A percentile compares a stretch with the other conserved stretches of the same genome.
Conservation (phyloP, 2,329 filamentous ascomycete genomes). For the Monosporascus sp. region DNA sequence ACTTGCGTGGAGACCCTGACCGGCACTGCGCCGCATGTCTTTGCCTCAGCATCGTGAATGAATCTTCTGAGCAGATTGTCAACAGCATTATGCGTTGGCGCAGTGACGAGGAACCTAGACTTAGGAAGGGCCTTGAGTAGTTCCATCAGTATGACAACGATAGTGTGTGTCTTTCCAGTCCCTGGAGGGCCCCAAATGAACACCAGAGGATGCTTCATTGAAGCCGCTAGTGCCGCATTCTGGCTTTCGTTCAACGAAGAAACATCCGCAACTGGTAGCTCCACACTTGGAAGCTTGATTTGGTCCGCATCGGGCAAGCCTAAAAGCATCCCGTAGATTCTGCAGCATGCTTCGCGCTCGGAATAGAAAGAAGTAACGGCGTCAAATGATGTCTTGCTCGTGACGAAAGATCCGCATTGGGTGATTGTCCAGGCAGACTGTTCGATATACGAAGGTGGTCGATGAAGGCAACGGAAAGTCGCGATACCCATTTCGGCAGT, state of each 20-base stretch:
- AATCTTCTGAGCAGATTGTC: conserved; percentile 37
- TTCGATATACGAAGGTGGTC: conserved; percentile 29
- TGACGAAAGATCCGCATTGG: conserved; percentile 37
- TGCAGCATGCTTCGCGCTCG: conserved; percentile 23
- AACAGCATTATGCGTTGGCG: conserved; percentile 40
- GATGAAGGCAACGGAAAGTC: conserved; percentile 33
- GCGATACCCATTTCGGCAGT: conserved; percentile 23
- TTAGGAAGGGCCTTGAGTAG: conserved; percentile 21
- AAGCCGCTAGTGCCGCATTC: conserved; percentile 23
- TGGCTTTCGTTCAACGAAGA: conserved; percentile 28
- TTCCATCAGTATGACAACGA: conserved; percentile 31
- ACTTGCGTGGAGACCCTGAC: conserved; percentile 23
- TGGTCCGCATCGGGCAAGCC: neutral
- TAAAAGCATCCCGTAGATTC: conserved; percentile 17
- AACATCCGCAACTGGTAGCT: neutral
- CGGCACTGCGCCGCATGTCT: conserved; percentile 1
- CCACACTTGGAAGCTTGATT: neutral
- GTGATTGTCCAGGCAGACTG: conserved; percentile 32
- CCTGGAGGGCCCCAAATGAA: conserved; percentile 41
- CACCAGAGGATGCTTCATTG: conserved; percentile 27
- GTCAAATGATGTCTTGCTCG: conserved; percentile 33
- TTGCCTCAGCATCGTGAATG: conserved; percentile 8
- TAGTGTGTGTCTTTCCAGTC: conserved; percentile 39
- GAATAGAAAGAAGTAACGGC: conserved; percentile 28
- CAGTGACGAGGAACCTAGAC: conserved; percentile 31